phyloP scores from a whole-genome alignment of 495 filamentous ascomycete species.

The Hyaloscypha bicolor region DNA sequence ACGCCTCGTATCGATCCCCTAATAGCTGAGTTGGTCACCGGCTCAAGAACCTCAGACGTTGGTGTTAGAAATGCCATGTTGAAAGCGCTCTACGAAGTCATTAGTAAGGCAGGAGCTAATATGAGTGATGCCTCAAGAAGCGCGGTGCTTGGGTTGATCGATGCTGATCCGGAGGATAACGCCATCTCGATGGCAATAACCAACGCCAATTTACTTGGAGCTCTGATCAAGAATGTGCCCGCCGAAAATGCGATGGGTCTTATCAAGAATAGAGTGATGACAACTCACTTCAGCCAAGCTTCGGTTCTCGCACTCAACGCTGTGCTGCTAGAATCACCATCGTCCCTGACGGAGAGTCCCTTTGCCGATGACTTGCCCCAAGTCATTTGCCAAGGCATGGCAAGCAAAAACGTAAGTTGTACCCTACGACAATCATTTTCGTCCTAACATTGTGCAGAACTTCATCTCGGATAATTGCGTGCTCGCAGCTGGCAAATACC shows the following conservation, averaged over 20 bases:
- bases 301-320: conserved; percentile 86
- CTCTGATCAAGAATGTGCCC: conserved; percentile 80
- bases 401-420: conserved; percentile 65
- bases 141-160: conserved; percentile 82
- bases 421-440: not conserved
- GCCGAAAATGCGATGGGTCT: conserved; percentile 63
- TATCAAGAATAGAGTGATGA: conserved; percentile 82
- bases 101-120: conserved; percentile 89
- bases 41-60: conserved; percentile 83
- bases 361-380: conserved; percentile 71
- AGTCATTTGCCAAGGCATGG: conserved; percentile 79
- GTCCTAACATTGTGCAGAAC: conserved; percentile 46
- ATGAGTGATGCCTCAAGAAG: conserved; percentile 89
- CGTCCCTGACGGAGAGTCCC: conserved; percentile 60
- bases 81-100: conserved; percentile 93
- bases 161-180: conserved; percentile 74
- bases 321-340: conserved; percentile 76
- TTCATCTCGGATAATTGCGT: conserved; percentile 89
- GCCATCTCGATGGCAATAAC: conserved; percentile 82
- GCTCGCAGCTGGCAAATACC: conserved; percentile 92
- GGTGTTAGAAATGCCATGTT: conserved; percentile 97
- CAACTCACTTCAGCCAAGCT: conserved; percentile 61
- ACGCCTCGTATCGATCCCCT: conserved; percentile 95
- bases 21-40: conserved; percentile 81
- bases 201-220: conserved; percentile 84